Evolutionary conservation across 2,329 filamentous ascomycete species (phyloP).

Genomic region (Botryotinia globosa): DNA sequence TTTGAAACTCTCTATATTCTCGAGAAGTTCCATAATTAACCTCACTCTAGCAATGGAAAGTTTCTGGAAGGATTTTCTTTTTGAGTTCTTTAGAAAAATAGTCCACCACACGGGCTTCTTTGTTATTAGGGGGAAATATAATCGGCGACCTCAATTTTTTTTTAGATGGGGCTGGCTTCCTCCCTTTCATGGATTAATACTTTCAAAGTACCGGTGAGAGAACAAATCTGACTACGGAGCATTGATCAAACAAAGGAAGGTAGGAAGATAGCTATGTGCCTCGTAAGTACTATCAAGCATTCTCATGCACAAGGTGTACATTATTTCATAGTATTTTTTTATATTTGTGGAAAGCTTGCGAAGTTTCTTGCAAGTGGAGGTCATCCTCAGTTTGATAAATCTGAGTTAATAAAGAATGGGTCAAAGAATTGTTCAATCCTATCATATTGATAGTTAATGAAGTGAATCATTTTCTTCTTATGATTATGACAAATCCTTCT

Average conservation of each 20-base stretch:
- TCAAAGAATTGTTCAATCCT: neutral
- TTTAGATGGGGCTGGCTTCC: conserved; percentile 9
- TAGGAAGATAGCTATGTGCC: neutral
- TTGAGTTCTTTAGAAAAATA: neutral
- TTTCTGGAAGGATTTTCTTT: neutral
- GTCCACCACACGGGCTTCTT: conserved; percentile 2
- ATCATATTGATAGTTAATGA: neutral
- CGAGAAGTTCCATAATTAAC: neutral
- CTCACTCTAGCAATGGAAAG: neutral
- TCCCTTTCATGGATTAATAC: conserved; percentile 1
- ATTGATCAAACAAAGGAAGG: conserved; percentile 6
- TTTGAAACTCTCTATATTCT: neutral
- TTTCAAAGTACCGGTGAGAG: conserved; percentile 2
- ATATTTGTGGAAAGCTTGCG: conserved; percentile 10
- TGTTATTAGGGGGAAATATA: conserved; percentile 13
- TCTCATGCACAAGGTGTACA: conserved; percentile 11
- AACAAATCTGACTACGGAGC: neutral
- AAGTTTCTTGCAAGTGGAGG: conserved; percentile 4
- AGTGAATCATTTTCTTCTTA: neutral
- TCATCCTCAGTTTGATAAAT: neutral
- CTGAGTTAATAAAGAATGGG: neutral
- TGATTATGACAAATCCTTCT: conserved; percentile 5
- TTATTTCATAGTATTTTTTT: neutral
- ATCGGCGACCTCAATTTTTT: conserved; percentile 20
- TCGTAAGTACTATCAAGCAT: conserved; percentile 9